Percentiles rank a stretch among this genome's conserved stretches.
Conservation (phyloP, 2,329 filamentous ascomycete genomes). For the Epicoccum sorghinum region DNA sequence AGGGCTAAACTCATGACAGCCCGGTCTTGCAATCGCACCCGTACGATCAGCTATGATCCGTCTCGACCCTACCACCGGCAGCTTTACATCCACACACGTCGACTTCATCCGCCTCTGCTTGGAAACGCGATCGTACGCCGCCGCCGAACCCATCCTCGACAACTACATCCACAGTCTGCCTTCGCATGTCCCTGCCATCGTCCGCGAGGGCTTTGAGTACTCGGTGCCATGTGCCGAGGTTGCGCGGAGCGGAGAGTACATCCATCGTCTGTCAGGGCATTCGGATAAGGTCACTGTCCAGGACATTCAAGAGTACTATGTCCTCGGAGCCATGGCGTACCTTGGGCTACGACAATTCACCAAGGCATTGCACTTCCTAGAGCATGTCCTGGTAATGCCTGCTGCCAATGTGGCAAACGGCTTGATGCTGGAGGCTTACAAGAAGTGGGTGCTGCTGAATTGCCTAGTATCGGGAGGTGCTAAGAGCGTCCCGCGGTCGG, state of each 20-base stretch:
- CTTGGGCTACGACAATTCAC: slow-evolving; percentile 51
- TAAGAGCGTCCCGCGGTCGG: slow-evolving; percentile 61
- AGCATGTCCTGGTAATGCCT: slow-evolving; percentile 63
- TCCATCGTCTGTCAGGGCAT: slow-evolving; percentile 65
- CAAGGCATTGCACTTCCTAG: slow-evolving; percentile 55
- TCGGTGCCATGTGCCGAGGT: slow-evolving; percentile 50
- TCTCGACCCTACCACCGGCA: slow-evolving; percentile 69
- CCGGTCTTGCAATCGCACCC: slow-evolving; percentile 45
- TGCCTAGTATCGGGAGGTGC: slow-evolving; percentile 71
- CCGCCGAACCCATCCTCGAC: slow-evolving; percentile 67
- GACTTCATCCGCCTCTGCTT: slow-evolving; percentile 63
- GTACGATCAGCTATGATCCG: slow-evolving; percentile 63
- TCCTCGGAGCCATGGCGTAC: slow-evolving; percentile 56
- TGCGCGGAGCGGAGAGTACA: slow-evolving; percentile 60
- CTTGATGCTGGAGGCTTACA: slow-evolving; percentile 87
- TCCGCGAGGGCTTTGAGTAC: slow-evolving; percentile 45
- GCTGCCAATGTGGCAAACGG: slow-evolving; percentile 72
- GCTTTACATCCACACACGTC: slow-evolving; percentile 70
- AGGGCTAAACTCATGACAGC: slow-evolving; percentile 25
- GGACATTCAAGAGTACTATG: slow-evolving; percentile 62
- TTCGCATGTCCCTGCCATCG: slow-evolving; percentile 36
- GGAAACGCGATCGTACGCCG: slow-evolving; percentile 59
- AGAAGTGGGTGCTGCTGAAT: slow-evolving; percentile 83
- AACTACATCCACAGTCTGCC: slow-evolving; percentile 72
- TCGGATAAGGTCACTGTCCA: slow-evolving; percentile 59